Conservation (phyloP, 495 filamentous ascomycete genomes). For the Trichoderma erinaceum region DNA sequence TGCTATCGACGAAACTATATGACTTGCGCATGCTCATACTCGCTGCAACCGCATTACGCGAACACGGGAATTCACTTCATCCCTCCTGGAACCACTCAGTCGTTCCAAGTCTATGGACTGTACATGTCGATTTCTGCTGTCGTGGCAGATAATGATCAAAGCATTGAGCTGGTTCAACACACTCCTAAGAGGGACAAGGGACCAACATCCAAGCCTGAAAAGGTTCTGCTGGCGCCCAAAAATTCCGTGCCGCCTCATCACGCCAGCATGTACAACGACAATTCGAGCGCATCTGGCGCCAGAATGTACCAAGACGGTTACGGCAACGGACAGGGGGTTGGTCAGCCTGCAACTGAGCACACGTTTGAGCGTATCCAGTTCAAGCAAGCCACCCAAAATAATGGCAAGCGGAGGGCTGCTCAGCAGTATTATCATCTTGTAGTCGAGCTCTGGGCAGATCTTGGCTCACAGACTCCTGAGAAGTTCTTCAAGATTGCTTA, state of each 20-base stretch:
- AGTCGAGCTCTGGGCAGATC: slow-evolving; percentile 80
- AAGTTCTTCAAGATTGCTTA: slow-evolving; percentile 74
- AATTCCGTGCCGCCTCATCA: slow-evolving; percentile 45
- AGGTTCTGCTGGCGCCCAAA: slow-evolving; percentile 61
- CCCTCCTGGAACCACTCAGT: slow-evolving; percentile 29
- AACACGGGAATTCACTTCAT: slow-evolving; percentile 36
- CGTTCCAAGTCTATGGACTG: slow-evolving; percentile 57
- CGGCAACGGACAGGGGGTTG: slow-evolving; percentile 29
- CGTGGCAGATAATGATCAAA: slow-evolving; percentile 65
- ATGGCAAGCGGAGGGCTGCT: slow-evolving; percentile 83
- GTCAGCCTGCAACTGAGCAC: slow-evolving; percentile 45
- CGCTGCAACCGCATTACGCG: slow-evolving; percentile 48
- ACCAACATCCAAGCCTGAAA: slow-evolving; percentile 70
- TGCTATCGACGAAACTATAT: slow-evolving; percentile 97
- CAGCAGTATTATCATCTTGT: slow-evolving; percentile 94
- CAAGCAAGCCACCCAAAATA: slow-evolving; percentile 93
- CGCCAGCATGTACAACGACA: slow-evolving; percentile 15
- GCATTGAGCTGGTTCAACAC: slow-evolving; percentile 85
- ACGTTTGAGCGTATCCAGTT: slow-evolving; percentile 95
- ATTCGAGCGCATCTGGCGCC: slow-evolving; percentile 24
- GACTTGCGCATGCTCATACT: slow-evolving; percentile 76
- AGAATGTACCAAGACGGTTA: slow-evolving; percentile 18
- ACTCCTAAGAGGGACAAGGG: slow-evolving; percentile 94
- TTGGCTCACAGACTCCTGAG: slow-evolving; percentile 42
- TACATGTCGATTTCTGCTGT: slow-evolving; percentile 85